Conservation (phyloP, 208 protist species). For the Leishmania mexicana region DNA sequence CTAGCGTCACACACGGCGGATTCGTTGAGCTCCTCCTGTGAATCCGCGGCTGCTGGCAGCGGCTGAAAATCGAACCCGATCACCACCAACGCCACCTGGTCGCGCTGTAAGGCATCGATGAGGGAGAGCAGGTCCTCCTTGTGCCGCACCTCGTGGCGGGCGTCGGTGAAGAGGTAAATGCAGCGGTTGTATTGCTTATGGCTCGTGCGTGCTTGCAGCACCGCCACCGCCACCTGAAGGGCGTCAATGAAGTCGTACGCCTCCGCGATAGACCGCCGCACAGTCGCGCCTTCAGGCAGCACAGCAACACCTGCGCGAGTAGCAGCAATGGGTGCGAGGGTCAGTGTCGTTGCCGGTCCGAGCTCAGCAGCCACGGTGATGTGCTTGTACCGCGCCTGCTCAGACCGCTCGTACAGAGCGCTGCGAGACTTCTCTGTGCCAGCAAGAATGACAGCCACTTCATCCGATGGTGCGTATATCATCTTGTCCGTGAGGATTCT, state of each 20-base stretch:
- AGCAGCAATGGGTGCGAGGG: constrained; percentile 8
- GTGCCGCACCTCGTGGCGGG: constrained; percentile 56
- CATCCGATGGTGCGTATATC: constrained; percentile 56
- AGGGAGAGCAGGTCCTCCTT: constrained; percentile 67
- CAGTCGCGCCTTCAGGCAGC: neutral
- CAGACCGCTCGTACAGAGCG: constrained; percentile 24
- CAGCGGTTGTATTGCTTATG: constrained; percentile 62
- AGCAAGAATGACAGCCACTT: constrained; percentile 70
- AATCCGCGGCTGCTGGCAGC: constrained; percentile 19
- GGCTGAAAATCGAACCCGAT: constrained; percentile 66
- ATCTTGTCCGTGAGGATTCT: constrained; percentile 42
- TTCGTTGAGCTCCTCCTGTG: neutral
- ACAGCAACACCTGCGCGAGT: neutral
- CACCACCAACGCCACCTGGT: constrained; percentile 77
- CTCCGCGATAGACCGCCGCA: neutral
- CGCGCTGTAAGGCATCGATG: constrained; percentile 38
- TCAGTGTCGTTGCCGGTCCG: constrained; percentile 8
- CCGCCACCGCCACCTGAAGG: constrained; percentile 71
- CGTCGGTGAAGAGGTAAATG: constrained; percentile 91
- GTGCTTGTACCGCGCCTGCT: constrained; percentile 23
- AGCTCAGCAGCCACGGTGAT: constrained; percentile 23
- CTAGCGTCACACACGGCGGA: neutral
- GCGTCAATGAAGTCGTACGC: constrained; percentile 83
- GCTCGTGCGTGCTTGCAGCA: constrained; percentile 59
- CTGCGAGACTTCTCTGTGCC: constrained; percentile 51